Conservation (phyloP, 2,329 filamentous ascomycete species). For the Alternaria panax region DNA sequence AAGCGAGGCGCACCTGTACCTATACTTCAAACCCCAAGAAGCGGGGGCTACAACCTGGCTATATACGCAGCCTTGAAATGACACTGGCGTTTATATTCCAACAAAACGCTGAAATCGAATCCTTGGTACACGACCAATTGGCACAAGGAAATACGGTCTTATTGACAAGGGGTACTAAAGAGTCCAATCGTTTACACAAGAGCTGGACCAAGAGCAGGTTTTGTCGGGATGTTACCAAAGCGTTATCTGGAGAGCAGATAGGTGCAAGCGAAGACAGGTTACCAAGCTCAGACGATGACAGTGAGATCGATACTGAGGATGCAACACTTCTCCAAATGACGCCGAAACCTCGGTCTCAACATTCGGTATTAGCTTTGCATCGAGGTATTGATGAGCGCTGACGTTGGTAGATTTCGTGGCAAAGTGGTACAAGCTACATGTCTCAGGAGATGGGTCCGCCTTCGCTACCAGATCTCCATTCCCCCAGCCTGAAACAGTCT, state of each 20-base stretch:
- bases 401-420: conserved; percentile 7
- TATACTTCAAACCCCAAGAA: conserved; percentile 78
- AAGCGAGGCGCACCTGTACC: conserved; percentile 69
- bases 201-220: conserved; percentile 69
- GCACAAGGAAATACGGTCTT: conserved; percentile 58
- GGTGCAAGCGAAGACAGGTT: conserved; percentile 13
- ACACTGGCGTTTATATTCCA: conserved; percentile 56
- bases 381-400: background rate
- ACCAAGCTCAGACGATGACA: conserved; percentile 34
- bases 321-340: conserved; percentile 13
- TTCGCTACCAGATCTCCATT: conserved; percentile 1
- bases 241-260: conserved; percentile 59
- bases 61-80: conserved; percentile 64
- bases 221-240: conserved; percentile 66
- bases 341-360: conserved; percentile 9
- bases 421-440: background rate
- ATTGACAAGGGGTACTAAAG: conserved; percentile 59
- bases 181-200: conserved; percentile 65
- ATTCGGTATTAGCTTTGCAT: conserved; percentile 8
- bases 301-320: conserved; percentile 28
- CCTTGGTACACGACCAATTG: conserved; percentile 63
- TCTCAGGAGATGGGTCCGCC: background rate
- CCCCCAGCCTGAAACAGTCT: conserved; percentile 26
- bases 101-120: conserved; percentile 66
- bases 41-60: conserved; percentile 72